A percentile compares a stretch with the other conserved stretches of the same genome.
phyloP scores from a whole-genome alignment of 345 rosid genomes.

The Eucalyptus regnans region DNA sequence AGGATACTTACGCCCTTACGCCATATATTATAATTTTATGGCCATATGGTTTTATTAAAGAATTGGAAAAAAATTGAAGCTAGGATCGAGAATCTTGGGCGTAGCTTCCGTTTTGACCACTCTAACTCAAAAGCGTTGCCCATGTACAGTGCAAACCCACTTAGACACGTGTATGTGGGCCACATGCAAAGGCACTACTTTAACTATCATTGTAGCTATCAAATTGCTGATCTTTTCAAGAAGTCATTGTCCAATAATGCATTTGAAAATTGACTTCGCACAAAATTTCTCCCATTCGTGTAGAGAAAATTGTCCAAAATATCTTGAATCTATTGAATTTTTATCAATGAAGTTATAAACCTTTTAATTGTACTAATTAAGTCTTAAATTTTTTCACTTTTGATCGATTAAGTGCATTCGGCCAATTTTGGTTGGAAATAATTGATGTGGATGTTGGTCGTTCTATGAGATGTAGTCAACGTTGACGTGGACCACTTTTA shows the following conservation, averaged over 20 bases:
- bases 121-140: background rate
- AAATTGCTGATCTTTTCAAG: background rate
- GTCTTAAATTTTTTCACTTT: background rate
- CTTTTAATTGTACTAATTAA: background rate
- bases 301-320: background rate
- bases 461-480: accelerated
- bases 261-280: background rate
- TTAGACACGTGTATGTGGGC: background rate
- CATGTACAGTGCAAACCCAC: background rate
- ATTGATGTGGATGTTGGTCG: accelerated
- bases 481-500: accelerated
- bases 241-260: background rate
- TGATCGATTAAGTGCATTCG: background rate
- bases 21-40: background rate
- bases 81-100: background rate
- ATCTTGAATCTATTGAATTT: accelerated
- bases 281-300: background rate
- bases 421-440: accelerated
- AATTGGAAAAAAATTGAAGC: background rate
- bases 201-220: background rate
- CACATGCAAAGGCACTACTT: background rate
- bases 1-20: background rate
- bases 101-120: background rate
- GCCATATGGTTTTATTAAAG: background rate
- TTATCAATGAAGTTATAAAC: no score